Conservation (phyloP, 768 basidiomycete genomes). For the Rickenella mellea region DNA sequence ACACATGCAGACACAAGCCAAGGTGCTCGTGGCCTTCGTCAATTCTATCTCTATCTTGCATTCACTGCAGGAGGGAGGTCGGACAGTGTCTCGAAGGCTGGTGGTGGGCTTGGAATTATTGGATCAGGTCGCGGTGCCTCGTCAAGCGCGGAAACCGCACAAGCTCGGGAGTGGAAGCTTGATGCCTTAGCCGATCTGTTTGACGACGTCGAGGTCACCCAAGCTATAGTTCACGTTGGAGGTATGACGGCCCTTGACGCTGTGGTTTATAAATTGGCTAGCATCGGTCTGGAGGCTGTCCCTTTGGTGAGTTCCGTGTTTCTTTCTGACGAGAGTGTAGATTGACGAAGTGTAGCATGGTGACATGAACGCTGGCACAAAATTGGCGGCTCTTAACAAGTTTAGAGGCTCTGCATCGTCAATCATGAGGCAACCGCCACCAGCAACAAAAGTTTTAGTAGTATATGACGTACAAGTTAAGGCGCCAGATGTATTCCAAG, state of each 20-base stretch:
- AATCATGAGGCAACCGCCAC: slow-evolving; percentile 57
- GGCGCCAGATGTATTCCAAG: slow-evolving; percentile 77
- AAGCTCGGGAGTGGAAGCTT: slow-evolving; percentile 90
- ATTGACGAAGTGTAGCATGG: slow-evolving; percentile 50
- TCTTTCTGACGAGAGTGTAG: slow-evolving; percentile 3
- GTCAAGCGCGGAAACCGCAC: slow-evolving; percentile 71
- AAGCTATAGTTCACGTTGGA: slow-evolving; percentile 83
- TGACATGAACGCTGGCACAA: slow-evolving; percentile 84
- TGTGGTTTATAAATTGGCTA: slow-evolving; percentile 84
- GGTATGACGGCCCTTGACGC: slow-evolving; percentile 81
- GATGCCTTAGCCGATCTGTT: slow-evolving; percentile 86
- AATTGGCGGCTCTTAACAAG: slow-evolving; percentile 75
- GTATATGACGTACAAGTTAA: slow-evolving; percentile 94
- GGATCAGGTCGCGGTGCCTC: slow-evolving; percentile 76
- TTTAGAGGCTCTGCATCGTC: slow-evolving; percentile 54
- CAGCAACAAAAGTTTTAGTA: slow-evolving; percentile 71
- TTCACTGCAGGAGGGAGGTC: slow-evolving; percentile 74
- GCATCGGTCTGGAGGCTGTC: slow-evolving; percentile 77
- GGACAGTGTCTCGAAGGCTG: slow-evolving; percentile 33
- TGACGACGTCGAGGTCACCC: slow-evolving; percentile 73
- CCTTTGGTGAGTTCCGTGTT: slow-evolving; percentile 56
- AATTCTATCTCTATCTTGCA: slow-evolving; percentile 93
- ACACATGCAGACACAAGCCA: slow-evolving; percentile 59
- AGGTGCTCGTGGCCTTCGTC: slow-evolving; percentile 77
- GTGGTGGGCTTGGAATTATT: slow-evolving; percentile 77